A percentile compares a stretch with the other conserved stretches of the same genome.
phyloP scores from a whole-genome alignment of 805 yeast genomes.

The Danielia reshetovae region DNA sequence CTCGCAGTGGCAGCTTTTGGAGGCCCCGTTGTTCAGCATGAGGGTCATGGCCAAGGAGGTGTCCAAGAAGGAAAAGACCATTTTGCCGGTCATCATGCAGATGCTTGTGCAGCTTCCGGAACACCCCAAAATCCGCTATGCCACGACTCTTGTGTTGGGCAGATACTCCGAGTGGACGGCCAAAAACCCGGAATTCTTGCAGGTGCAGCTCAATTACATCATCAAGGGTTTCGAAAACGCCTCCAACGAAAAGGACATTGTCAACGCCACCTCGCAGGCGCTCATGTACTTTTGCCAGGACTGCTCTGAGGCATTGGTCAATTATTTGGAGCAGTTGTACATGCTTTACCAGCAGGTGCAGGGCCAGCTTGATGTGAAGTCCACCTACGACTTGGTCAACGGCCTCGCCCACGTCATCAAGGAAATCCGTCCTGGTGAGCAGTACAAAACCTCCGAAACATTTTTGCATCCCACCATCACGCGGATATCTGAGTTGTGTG shows the following conservation, averaged over 20 bases:
- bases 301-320: slow-evolving; percentile 63
- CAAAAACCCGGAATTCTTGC: slow-evolving; percentile 76
- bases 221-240: slow-evolving; percentile 57
- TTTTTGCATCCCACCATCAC: slow-evolving; percentile 66
- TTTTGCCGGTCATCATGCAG: slow-evolving; percentile 75
- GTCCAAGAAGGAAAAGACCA: slow-evolving; percentile 55
- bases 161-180: slow-evolving; percentile 95
- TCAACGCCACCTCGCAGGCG: slow-evolving; percentile 88
- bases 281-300: slow-evolving; percentile 93
- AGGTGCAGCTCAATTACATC: slow-evolving; percentile 79
- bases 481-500: slow-evolving; percentile 30
- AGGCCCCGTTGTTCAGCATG: slow-evolving; percentile 84
- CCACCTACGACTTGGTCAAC: slow-evolving; percentile 77
- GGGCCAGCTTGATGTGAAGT: slow-evolving; percentile 55
- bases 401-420: slow-evolving; percentile 83
- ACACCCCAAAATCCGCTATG: slow-evolving; percentile 82
- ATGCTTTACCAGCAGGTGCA: slow-evolving; percentile 59
- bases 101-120: slow-evolving; percentile 69
- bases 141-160: slow-evolving; percentile 91
- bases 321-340: slow-evolving; percentile 70
- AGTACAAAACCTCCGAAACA: slow-evolving; percentile 52
- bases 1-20: slow-evolving; percentile 78
- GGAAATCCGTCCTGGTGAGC: slow-evolving; percentile 51
- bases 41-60: slow-evolving; percentile 95
- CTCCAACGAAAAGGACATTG: slow-evolving; percentile 41